Conservation (phyloP, 345 rosid genomes). For the Zanthoxylum bungeanum region DNA sequence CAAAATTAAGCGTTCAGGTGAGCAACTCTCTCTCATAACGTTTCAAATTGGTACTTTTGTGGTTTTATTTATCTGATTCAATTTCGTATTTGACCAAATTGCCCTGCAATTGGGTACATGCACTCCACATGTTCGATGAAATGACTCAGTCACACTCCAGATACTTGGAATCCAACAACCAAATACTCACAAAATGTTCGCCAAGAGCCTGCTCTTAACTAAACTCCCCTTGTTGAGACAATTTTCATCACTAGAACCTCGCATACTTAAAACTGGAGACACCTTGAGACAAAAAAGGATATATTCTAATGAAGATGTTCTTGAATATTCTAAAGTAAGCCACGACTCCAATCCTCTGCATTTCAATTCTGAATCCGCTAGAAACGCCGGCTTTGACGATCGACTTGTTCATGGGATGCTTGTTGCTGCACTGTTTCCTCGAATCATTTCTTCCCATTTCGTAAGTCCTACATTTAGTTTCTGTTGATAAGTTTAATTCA, state of each 20-base stretch:
- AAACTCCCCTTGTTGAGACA: slow-evolving; percentile 30
- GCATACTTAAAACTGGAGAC: slow-evolving; percentile 57
- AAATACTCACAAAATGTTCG: slow-evolving; percentile 19
- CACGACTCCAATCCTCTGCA: slow-evolving; percentile 74
- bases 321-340: slow-evolving; percentile 68
- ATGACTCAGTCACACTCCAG: neutral
- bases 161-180: neutral
- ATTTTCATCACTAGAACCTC: slow-evolving; percentile 37
- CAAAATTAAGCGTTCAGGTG: neutral
- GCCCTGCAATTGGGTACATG: neutral
- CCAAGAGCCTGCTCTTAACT: slow-evolving; percentile 22
- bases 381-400: slow-evolving; percentile 60
- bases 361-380: slow-evolving; percentile 61
- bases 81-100: neutral
- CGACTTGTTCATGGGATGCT: slow-evolving; percentile 86
- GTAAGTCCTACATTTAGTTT: slow-evolving; percentile 39
- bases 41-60: neutral
- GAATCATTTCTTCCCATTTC: slow-evolving; percentile 66
- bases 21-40: neutral
- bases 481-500: too few relatives aligned
- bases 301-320: slow-evolving; percentile 62
- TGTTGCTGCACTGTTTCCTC: slow-evolving; percentile 79
- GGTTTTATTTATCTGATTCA: neutral
- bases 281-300: slow-evolving; percentile 48
- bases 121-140: slow-evolving; percentile 1